Percentiles rank a stretch among this genome's conserved stretches.
Evolutionary conservation across 169 alveolate genomes (phyloP).

Genomic region (Besnoitia besnoiti): DNA sequence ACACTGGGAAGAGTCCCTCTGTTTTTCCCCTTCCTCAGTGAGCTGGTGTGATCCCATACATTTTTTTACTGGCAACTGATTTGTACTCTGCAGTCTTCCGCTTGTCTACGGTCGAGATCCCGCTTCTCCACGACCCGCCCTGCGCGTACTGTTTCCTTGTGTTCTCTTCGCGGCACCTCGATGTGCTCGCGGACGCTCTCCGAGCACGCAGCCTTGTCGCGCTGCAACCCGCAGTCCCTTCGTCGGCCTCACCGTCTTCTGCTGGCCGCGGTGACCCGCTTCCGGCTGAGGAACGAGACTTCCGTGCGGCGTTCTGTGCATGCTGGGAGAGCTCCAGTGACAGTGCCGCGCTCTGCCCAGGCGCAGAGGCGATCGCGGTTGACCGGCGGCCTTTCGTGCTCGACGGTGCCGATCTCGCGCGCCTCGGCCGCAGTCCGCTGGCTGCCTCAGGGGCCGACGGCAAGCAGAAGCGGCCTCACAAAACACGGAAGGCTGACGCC

Average conservation of each 20-base stretch:
- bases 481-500: not conserved
- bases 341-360: not conserved
- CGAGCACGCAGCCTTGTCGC: not conserved
- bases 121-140: conserved; percentile 51
- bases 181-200: not conserved
- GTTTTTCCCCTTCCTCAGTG: too few relatives aligned
- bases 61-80: too few relatives aligned
- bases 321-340: not conserved
- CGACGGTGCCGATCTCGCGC: not conserved
- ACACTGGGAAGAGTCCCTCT: too few relatives aligned
- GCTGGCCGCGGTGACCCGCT: not conserved
- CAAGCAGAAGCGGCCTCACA: not conserved
- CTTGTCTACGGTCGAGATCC: conserved; percentile 63
- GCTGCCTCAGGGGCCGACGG: not conserved
- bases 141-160: conserved; percentile 56
- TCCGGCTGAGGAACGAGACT: not conserved
- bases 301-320: not conserved
- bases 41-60: too few relatives aligned
- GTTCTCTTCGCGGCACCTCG: conserved; percentile 43
- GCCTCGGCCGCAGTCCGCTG: not conserved
- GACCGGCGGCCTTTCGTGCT: not conserved
- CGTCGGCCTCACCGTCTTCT: not conserved
- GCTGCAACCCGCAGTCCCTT: not conserved
- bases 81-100: not conserved
- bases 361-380: not conserved